These are phyloP conservation scores for Phytophthora aleatoria DNA, from an alignment of 352 stramenopile species.

Conservation along the genomic window DNA sequence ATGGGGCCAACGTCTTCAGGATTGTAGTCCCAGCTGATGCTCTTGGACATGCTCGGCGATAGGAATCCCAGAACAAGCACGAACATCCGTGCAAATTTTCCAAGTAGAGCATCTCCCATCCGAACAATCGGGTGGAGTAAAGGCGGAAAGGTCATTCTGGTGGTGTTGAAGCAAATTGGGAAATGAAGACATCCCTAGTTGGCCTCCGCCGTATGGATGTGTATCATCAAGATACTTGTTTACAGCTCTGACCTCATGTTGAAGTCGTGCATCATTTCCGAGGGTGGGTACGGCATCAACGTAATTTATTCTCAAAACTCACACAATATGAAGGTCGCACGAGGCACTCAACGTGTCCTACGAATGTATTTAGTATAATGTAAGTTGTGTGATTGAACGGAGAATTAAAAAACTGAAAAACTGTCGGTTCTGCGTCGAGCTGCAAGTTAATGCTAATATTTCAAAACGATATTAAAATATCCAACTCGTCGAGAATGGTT, in stretches of 20 bases:
- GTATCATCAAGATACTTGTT: slow-evolving; percentile 16
- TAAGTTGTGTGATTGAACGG: too few species aligned
- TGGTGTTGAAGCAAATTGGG: slow-evolving; percentile 1
- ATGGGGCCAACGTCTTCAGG: slow-evolving; percentile 12
- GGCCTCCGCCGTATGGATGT: not conserved
- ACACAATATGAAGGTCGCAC: too few species aligned
- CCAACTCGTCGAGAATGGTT: too few species aligned
- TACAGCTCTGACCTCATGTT: slow-evolving; percentile 6
- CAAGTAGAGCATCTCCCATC: slow-evolving; percentile 21
- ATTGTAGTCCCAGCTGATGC: slow-evolving; percentile 27
- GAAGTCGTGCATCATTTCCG: slow-evolving; percentile 1
- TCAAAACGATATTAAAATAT: too few species aligned
- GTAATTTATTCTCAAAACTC: too few species aligned
- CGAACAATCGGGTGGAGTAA: slow-evolving; percentile 1
- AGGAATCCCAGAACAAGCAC: slow-evolving; percentile 6
- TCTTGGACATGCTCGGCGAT: slow-evolving; percentile 15
- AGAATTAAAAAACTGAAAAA: too few species aligned
- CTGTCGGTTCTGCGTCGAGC: too few species aligned
- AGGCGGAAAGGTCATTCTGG: not conserved
- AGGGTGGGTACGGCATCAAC: too few species aligned
- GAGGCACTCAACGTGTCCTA: too few species aligned
- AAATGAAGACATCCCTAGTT: not conserved
- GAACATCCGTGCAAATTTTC: slow-evolving; percentile 10
- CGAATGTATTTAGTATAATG: too few species aligned
- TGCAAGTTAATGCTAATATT: too few species aligned